Conservation (phyloP, 169 alveolate genomes). For the Cryptosporidium ubiquitum region DNA sequence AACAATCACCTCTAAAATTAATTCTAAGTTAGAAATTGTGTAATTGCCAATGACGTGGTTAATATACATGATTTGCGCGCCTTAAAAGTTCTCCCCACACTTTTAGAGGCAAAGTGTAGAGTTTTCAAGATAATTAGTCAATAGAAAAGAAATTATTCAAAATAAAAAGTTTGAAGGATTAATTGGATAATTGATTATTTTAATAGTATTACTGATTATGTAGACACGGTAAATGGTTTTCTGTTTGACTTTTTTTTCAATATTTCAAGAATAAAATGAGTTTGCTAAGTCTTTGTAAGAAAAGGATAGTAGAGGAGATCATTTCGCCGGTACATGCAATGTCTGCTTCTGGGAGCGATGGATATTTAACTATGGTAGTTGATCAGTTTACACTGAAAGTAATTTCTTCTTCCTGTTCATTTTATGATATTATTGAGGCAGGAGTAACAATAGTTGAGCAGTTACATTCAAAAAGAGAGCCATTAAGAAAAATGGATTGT, state of each 20-base stretch:
- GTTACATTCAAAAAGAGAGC: conserved; percentile 79
- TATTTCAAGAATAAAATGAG: conserved; percentile 12
- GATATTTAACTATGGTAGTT: conserved; percentile 79
- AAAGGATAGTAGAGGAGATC: conserved; percentile 50
- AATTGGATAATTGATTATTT: background rate
- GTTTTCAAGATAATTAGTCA: background rate
- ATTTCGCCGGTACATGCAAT: conserved; percentile 61
- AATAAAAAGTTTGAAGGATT: background rate
- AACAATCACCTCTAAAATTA: background rate
- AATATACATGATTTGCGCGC: conserved; percentile 30
- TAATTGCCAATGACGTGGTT: conserved; percentile 7
- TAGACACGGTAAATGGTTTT: background rate
- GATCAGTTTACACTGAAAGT: conserved; percentile 80
- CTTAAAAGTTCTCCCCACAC: conserved; percentile 7
- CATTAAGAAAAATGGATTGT: conserved; percentile 80
- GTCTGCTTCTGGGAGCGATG: conserved; percentile 47
- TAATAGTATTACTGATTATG: background rate
- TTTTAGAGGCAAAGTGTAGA: background rate
- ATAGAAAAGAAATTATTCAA: background rate
- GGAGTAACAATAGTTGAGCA: conserved; percentile 86
- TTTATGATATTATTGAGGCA: conserved; percentile 83
- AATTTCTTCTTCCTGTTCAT: conserved; percentile 83
- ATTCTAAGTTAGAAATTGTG: background rate
- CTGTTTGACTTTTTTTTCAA: background rate
- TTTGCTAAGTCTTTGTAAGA: conserved; percentile 26